Evolutionary conservation across 768 basidiomycete genomes (phyloP).

Genomic region (Lactarius indigo): DNA sequence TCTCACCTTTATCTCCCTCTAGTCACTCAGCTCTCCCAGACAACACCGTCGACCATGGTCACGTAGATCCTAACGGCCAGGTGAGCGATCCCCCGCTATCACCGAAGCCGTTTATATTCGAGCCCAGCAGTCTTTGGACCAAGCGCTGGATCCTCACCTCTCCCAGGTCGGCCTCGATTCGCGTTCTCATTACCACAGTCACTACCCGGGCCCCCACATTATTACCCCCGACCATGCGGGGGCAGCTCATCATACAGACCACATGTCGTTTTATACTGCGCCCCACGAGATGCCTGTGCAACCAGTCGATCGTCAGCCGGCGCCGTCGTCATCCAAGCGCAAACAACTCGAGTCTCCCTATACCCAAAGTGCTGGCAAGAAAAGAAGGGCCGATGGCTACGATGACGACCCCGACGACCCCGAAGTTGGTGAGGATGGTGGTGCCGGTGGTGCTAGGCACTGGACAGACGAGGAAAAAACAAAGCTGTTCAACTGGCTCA

Average conservation of each 20-base stretch:
- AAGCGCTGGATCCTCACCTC: slow-evolving; percentile 27
- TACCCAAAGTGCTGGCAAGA: slow-evolving; percentile 17
- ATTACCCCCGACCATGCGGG: slow-evolving; percentile 23
- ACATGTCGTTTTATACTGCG: slow-evolving; percentile 21
- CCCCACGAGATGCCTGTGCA: slow-evolving; percentile 24
- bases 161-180: slow-evolving; percentile 27
- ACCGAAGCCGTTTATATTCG: slow-evolving; percentile 17
- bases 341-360: slow-evolving; percentile 23
- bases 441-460: slow-evolving; percentile 62
- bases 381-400: slow-evolving; percentile 23
- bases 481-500: slow-evolving; percentile 73
- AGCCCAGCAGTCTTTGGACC: slow-evolving; percentile 23
- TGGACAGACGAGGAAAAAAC: slow-evolving; percentile 86
- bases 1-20: slow-evolving; percentile 24
- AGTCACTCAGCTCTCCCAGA: slow-evolving; percentile 25
- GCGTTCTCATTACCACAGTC: slow-evolving; percentile 25
- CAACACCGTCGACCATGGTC: slow-evolving; percentile 26
- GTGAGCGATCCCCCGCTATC: slow-evolving; percentile 19
- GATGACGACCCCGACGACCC: slow-evolving; percentile 26
- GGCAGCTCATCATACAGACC: slow-evolving; percentile 24
- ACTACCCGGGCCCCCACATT: slow-evolving; percentile 23
- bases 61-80: slow-evolving; percentile 27
- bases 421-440: slow-evolving; percentile 27
- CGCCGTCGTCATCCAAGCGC: slow-evolving; percentile 24
- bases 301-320: slow-evolving; percentile 21